Evolutionary conservation across 495 filamentous ascomycete species (phyloP).

Genomic region (Neurospora sp.): DNA sequence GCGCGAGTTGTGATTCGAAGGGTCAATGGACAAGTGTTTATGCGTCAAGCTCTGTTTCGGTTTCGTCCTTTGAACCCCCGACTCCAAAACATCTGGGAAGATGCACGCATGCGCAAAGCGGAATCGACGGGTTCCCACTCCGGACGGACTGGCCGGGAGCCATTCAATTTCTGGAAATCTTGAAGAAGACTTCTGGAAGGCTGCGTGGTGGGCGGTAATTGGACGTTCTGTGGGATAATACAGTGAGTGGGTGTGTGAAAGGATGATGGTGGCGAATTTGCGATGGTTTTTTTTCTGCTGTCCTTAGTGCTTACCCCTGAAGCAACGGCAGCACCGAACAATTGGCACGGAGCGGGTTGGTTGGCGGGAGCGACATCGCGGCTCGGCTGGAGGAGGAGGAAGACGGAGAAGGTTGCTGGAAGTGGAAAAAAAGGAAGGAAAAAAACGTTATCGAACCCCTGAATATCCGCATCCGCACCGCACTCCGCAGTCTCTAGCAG

Average conservation of each 20-base stretch:
- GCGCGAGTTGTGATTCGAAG: not conserved
- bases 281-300: not conserved
- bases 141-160: not conserved
- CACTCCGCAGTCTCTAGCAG: not conserved
- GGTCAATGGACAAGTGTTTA: not conserved
- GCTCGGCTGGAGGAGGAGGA: not conserved
- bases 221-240: not conserved
- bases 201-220: not conserved
- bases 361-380: not conserved
- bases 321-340: not conserved
- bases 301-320: not conserved
- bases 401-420: not conserved
- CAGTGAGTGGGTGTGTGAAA: not conserved
- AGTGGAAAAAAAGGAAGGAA: not conserved
- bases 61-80: not conserved
- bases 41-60: not conserved
- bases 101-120: not conserved
- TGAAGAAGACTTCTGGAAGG: not conserved
- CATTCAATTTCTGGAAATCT: not conserved
- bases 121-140: not conserved
- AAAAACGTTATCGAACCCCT: not conserved
- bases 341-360: not conserved
- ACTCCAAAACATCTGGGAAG: not conserved
- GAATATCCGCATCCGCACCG: not conserved
- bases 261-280: not conserved